Evolutionary conservation across 345 rosid genomes (phyloP), one percentile per base, ranked within the genome.

Genomic region (Hibiscus syriacus): DNA sequence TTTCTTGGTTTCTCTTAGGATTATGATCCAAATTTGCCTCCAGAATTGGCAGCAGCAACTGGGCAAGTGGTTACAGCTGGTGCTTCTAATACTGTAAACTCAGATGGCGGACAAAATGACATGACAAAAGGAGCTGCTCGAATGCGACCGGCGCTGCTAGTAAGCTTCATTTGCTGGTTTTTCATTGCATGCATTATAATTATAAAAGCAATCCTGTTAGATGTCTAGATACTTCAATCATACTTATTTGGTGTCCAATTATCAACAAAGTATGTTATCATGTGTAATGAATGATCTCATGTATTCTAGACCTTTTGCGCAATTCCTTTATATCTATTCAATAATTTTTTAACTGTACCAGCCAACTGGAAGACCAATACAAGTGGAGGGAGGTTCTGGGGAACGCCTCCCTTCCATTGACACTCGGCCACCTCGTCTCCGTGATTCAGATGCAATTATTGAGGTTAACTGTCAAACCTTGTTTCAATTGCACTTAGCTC

Each of bases 361-460:
- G 99, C 98, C 99, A 68, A 84, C 97, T 55, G 99, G 99, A 68
- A 85, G 98, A 81, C 83, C 98, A 20, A 94, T 94, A 77, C 99
- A 90, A 74, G 99, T 94, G 58, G 99, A 92, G 79, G 78, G 79
- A 72, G 96, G 97, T 65, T 82, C 38, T 76, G 92, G 93, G 75
- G 99, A 94, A 46, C 98, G 99, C 34, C 82, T 81, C 30, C 97
- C 98, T 0, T 94, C 98, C 59, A 76, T 81, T 61, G 99, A 95
- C 67, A 83, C 92, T 34, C 92, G 99, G 29, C 89, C 86, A 36
- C 93, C 96, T 61, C 86, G 99, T 41, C 59, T 77, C 72, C 96
- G 98, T 73, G 99, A 95, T 83, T 81, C 87, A 26, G 98, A 92
- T 82, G 96, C 96, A 75, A 82, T 92, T 68, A 93, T 93, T 72